Conservation (phyloP, 1,284 basidiomycete species). For the Cystobasidiaceae sp. region DNA sequence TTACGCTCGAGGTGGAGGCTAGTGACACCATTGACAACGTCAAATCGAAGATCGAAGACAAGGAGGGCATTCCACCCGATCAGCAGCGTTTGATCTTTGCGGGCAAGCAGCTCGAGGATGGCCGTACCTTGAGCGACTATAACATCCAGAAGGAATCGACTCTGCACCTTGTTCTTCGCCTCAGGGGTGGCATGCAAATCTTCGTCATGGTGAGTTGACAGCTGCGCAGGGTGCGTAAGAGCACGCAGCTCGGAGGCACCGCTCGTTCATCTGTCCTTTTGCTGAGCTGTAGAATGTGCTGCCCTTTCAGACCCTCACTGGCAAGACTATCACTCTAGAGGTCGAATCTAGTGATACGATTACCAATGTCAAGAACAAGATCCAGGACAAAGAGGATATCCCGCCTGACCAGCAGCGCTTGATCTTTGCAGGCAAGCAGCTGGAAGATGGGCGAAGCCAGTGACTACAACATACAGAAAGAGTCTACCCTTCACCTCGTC, state of each 20-base stretch:
- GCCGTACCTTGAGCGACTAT: slow-evolving; percentile 50
- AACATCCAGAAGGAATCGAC: slow-evolving; percentile 48
- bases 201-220: slow-evolving; percentile 48
- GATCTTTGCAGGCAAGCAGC: slow-evolving; percentile 61
- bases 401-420: slow-evolving; percentile 89
- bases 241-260: no score
- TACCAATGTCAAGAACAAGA: slow-evolving; percentile 54
- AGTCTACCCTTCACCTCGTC: slow-evolving; percentile 42
- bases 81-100: slow-evolving; percentile 98
- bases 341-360: slow-evolving; percentile 57
- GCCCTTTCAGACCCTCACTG: slow-evolving; percentile 53
- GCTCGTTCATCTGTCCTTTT: no score
- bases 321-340: slow-evolving; percentile 58
- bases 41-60: slow-evolving; percentile 53
- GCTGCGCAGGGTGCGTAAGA: no score
- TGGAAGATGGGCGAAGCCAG: slow-evolving; percentile 50
- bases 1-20: slow-evolving; percentile 48
- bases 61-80: slow-evolving; percentile 78
- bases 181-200: slow-evolving; percentile 51
- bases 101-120: slow-evolving; percentile 79
- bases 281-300: no score
- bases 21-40: slow-evolving; percentile 58
- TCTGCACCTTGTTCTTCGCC: slow-evolving; percentile 46
- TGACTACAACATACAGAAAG: slow-evolving; percentile 49
- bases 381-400: slow-evolving; percentile 54